Base-by-base conservation (phyloP, 345 rosid genomes). In the Sisymbrium altissimum region DNA sequence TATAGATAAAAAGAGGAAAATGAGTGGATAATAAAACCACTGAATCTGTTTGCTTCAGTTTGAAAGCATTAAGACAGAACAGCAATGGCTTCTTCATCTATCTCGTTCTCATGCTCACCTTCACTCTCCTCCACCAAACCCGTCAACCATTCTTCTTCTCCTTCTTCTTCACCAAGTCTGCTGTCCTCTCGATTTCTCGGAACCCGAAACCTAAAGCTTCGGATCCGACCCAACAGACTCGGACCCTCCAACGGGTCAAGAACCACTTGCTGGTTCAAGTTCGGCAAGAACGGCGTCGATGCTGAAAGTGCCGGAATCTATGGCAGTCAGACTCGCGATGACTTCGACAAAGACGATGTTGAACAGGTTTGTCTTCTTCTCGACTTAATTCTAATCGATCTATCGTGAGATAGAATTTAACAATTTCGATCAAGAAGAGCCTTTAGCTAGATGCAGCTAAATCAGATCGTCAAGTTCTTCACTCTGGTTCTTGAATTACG, bases 231-330 rank as follows among this genome's bases (percentile, higher is more conserved):
- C 6, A n/a, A 43, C 54, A 78, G 72, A 49, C 76, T 89, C 46
- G 89, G 98, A 63, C 91, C 97, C 35, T 82, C 88, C 5, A 87
- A 87, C 44, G 96, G 93, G 46, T 83, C 86, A 38, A 89, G 81
- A 83, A 66, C 84, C 38, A 79, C 60, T 69, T 88, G 97, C 81
- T 93, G 96, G 93, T 93, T 93, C 84, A 87, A 74, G 86, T 89
- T 93, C 70, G 97, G 98, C 35, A 86, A 89, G 71, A 87, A 78
- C 75, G 97, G 97, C 32, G 96, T 91, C 30, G 98, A 93, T 75
- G 93, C 98, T 58, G 95, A 91, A 74, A 88, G 87, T 64, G 97
- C 98, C 39, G 98, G 98, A 40, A 89, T 94, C 76, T 94, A 94
- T 79, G 96, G 97, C 7, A 89, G 97, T 71, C 98, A 94, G 52